A percentile compares a stretch with the other conserved stretches of the same genome.
These are phyloP conservation scores for Glebionis coronaria DNA, from an alignment of 129 eudicot species.

Conservation along the genomic window DNA sequence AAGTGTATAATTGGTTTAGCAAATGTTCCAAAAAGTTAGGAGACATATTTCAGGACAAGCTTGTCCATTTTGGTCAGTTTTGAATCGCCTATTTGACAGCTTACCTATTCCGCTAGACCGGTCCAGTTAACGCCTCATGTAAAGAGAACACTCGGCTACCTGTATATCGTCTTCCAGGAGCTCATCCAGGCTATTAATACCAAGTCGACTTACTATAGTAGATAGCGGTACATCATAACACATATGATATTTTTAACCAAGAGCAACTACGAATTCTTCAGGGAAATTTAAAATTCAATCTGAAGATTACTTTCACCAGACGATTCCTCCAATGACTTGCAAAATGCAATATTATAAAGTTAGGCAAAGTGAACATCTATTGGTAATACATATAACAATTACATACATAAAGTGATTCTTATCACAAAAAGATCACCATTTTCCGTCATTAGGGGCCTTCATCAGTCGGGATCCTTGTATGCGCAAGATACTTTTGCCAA, in stretches of 20 bases:
- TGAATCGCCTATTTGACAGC: too few species aligned
- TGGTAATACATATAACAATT: neutral
- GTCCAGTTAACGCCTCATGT: neutral
- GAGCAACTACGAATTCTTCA: constrained; percentile 85
- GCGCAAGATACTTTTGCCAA: constrained; percentile 35
- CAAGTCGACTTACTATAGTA: constrained; percentile 60
- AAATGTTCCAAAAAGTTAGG: too few species aligned
- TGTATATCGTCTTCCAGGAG: constrained; percentile 86
- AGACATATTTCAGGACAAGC: too few species aligned
- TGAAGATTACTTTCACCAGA: constrained; percentile 87
- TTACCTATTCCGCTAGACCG: neutral
- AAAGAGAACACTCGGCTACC: constrained; percentile 37
- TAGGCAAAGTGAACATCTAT: constrained; percentile 3
- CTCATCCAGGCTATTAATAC: constrained; percentile 81
- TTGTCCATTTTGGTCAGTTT: too few species aligned
- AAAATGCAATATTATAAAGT: constrained; percentile 17
- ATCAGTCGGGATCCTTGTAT: too few species aligned
- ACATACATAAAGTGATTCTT: neutral
- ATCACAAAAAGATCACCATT: too few species aligned
- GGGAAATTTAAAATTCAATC: constrained; percentile 84
- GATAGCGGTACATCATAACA: constrained; percentile 72
- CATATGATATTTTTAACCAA: constrained; percentile 75
- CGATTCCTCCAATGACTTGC: constrained; percentile 95
- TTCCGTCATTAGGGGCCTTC: too few species aligned
- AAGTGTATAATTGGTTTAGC: too few species aligned